Percentiles rank a stretch among this genome's conserved stretches.
Conservation (phyloP, 495 filamentous ascomycete genomes). For the Neurospora pannonica region DNA sequence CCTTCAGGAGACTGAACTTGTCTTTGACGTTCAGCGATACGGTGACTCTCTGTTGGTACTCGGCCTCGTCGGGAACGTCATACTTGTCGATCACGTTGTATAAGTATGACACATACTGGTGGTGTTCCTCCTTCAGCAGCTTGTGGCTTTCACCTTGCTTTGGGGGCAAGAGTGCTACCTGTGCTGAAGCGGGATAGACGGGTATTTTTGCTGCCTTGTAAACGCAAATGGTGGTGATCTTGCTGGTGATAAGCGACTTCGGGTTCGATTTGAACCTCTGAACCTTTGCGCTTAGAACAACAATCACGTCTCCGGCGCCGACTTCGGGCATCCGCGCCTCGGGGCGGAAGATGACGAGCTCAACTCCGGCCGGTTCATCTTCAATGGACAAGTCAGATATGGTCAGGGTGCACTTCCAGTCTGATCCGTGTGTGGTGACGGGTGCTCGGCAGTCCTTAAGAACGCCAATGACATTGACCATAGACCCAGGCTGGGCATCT, state of each 20-base stretch:
- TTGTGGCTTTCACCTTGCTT: not conserved
- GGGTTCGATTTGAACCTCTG: constrained; percentile 8
- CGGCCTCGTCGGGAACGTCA: constrained; percentile 31
- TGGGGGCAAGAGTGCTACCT: constrained; percentile 17
- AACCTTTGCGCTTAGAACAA: constrained; percentile 30
- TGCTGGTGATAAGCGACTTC: constrained; percentile 32
- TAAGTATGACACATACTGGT: constrained; percentile 33
- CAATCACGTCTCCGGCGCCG: constrained; percentile 29
- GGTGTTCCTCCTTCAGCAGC: constrained; percentile 13
- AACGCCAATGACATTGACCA: constrained; percentile 41
- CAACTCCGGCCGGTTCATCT: constrained; percentile 15
- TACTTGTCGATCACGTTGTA: constrained; percentile 32
- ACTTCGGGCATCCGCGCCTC: constrained; percentile 30
- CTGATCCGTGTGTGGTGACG: constrained; percentile 30
- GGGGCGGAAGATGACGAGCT: constrained; percentile 35
- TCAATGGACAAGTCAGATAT: constrained; percentile 32
- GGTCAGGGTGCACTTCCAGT: constrained; percentile 31
- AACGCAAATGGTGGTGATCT: constrained; percentile 25
- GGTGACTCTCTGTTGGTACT: constrained; percentile 33
- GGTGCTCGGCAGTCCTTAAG: constrained; percentile 40
- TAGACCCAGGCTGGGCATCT: constrained; percentile 7
- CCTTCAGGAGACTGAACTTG: constrained; percentile 58
- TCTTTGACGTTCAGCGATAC: constrained; percentile 34
- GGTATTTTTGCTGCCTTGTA: constrained; percentile 33
- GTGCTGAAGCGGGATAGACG: constrained; percentile 23